Percentiles rank a stretch among this genome's conserved stretches.
Evolutionary conservation across 495 filamentous ascomycete genomes (phyloP).

Genomic region (Penicillium macrosclerotiorum): DNA sequence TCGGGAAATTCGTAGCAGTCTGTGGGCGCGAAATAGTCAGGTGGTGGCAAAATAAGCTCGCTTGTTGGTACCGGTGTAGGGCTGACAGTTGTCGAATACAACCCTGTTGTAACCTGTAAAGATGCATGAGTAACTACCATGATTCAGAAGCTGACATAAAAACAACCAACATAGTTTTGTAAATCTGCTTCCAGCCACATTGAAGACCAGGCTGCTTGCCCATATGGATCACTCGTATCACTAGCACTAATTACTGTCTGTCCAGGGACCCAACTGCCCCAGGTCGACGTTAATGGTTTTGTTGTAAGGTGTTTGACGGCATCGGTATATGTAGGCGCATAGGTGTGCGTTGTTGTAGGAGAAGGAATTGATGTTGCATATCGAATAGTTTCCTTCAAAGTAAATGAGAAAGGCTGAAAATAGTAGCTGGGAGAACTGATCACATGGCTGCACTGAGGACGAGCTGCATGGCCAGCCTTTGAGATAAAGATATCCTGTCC

Average conservation of each 20-base stretch:
- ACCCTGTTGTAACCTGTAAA: conserved; percentile 21
- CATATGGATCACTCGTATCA: conserved; percentile 28
- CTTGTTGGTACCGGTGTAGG: conserved; percentile 33
- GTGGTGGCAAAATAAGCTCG: conserved; percentile 35
- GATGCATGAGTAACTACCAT: not conserved
- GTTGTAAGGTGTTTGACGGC: conserved; percentile 17
- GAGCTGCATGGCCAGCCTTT: conserved; percentile 16
- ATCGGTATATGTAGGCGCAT: conserved; percentile 19
- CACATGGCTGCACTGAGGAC: conserved; percentile 23
- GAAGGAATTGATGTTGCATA: conserved; percentile 27
- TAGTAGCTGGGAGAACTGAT: conserved; percentile 15
- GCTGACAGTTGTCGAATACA: conserved; percentile 33
- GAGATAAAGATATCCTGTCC: conserved; percentile 27
- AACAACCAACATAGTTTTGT: conserved; percentile 23
- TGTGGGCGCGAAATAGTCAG: conserved; percentile 25
- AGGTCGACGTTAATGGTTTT: conserved; percentile 23
- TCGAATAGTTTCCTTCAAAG: conserved; percentile 24
- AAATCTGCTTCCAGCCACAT: conserved; percentile 29
- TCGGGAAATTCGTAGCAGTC: conserved; percentile 36
- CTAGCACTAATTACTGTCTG: conserved; percentile 25
- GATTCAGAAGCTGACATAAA: not conserved
- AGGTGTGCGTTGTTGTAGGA: conserved; percentile 22
- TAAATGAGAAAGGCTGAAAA: conserved; percentile 25
- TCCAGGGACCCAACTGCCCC: conserved; percentile 32
- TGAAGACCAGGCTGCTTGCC: conserved; percentile 35